A percentile compares a stretch with the other conserved stretches of the same genome.
These are phyloP conservation scores for Senna siamea DNA, from an alignment of 306 rosid genomes.

Conservation along the genomic window DNA sequence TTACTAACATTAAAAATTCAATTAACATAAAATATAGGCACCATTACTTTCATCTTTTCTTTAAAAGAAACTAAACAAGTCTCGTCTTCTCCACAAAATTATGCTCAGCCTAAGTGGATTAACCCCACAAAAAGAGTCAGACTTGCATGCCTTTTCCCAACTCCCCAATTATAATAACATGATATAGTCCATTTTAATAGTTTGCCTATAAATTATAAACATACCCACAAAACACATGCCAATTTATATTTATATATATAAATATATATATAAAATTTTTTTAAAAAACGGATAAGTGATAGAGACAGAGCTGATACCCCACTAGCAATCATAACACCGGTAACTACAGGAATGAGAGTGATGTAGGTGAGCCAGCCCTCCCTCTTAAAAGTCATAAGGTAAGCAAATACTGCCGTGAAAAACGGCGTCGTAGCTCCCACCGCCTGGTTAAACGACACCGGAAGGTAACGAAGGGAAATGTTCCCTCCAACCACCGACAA, in stretches of 20 bases:
- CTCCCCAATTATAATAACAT: background rate
- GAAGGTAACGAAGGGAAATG: constrained; percentile 48
- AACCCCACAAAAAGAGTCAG: background rate
- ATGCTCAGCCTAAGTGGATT: background rate
- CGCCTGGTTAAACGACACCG: constrained; percentile 57
- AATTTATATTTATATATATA: too few relatives aligned
- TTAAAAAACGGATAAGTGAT: background rate
- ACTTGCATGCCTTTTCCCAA: background rate
- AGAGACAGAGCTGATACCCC: constrained; percentile 37
- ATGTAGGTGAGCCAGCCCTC: constrained; percentile 49
- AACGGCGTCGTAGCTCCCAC: constrained; percentile 58
- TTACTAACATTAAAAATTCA: background rate
- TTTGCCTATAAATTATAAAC: background rate
- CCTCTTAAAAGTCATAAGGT: constrained; percentile 39
- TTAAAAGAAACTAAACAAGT: background rate
- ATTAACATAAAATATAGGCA: background rate
- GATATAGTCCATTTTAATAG: background rate
- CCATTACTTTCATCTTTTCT: background rate
- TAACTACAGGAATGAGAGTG: constrained; percentile 51
- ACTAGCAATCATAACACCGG: constrained; percentile 56
- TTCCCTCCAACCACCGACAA: constrained; percentile 55
- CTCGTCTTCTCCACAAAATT: background rate
- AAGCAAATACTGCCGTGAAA: constrained; percentile 53
- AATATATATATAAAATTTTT: too few relatives aligned
- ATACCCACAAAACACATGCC: background rate